phyloP scores from a whole-genome alignment of 2,329 filamentous ascomycete genomes.

The Alternaria rosae region DNA sequence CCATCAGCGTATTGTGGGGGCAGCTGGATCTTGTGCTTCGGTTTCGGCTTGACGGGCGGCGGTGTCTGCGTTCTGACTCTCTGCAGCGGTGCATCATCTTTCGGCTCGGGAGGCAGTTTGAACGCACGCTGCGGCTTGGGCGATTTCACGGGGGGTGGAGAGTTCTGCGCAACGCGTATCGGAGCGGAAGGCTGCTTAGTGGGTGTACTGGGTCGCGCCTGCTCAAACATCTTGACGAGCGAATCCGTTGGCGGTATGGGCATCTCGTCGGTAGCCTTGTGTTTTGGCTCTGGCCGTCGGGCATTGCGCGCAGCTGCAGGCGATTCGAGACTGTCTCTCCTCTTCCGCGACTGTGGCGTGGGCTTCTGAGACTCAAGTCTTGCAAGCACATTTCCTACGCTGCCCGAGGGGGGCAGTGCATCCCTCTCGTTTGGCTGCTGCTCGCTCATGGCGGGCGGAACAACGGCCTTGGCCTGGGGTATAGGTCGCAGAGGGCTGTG shows the following conservation, averaged over 20 bases:
- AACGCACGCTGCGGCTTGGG: constrained; percentile 53
- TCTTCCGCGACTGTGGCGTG: constrained; percentile 21
- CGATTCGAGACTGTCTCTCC: constrained; percentile 26
- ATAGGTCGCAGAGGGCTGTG: constrained; percentile 57
- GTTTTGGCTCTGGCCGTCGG: constrained; percentile 2
- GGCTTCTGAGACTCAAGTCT: constrained; percentile 36
- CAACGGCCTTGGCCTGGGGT: constrained; percentile 23
- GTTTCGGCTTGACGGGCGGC: constrained; percentile 41
- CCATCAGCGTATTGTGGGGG: constrained; percentile 26
- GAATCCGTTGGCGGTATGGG: constrained; percentile 69
- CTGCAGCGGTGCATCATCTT: constrained; percentile 23
- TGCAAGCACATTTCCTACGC: constrained; percentile 44
- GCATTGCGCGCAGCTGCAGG: constrained; percentile 19
- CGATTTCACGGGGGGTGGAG: constrained; percentile 48
- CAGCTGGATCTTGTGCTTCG: constrained; percentile 32
- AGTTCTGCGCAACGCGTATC: constrained; percentile 27
- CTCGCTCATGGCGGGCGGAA: constrained; percentile 27
- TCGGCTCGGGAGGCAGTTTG: constrained; percentile 38
- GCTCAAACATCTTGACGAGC: constrained; percentile 74
- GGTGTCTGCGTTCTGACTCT: constrained; percentile 32
- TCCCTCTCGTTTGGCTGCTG: constrained; percentile 37
- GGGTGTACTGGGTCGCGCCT: constrained; percentile 46
- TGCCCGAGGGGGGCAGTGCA: constrained; percentile 41
- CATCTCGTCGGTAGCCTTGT: constrained; percentile 60
- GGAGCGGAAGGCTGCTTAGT: constrained; percentile 22